These are phyloP conservation scores for Venturia effusa DNA, from an alignment of 2,329 filamentous ascomycete species.

Conservation along the genomic window DNA sequence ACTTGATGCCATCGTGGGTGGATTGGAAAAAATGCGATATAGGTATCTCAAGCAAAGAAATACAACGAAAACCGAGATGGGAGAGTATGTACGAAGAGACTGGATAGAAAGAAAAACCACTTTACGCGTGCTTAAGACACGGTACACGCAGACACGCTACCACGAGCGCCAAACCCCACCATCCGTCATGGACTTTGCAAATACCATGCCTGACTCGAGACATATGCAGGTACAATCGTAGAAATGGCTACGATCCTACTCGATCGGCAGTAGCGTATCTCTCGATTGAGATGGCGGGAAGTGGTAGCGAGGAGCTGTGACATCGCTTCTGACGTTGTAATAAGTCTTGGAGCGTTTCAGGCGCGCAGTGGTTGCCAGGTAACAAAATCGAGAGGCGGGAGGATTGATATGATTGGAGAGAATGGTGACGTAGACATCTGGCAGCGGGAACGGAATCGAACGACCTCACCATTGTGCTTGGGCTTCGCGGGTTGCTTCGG, in stretches of 20 bases:
- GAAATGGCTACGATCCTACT: background rate
- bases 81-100: background rate
- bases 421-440: background rate
- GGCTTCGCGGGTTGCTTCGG: no score
- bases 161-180: background rate
- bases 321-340: background rate
- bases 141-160: background rate
- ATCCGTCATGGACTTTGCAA: background rate
- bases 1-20: background rate
- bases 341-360: background rate
- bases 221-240: background rate
- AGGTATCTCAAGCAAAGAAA: background rate
- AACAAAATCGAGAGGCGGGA: background rate
- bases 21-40: background rate
- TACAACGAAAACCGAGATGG: no score
- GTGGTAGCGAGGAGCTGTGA: background rate
- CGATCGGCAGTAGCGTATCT: background rate
- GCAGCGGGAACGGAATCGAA: no score
- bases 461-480: no score
- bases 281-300: background rate
- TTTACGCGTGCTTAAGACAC: constrained; percentile 1
- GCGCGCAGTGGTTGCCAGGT: background rate
- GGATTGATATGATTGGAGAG: background rate
- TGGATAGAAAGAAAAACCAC: background rate
- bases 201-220: background rate